A percentile compares a stretch with the other conserved stretches of the same genome.
Conservation (phyloP, 371 early-diverging fungal species). For the Parasitella parasitica region DNA sequence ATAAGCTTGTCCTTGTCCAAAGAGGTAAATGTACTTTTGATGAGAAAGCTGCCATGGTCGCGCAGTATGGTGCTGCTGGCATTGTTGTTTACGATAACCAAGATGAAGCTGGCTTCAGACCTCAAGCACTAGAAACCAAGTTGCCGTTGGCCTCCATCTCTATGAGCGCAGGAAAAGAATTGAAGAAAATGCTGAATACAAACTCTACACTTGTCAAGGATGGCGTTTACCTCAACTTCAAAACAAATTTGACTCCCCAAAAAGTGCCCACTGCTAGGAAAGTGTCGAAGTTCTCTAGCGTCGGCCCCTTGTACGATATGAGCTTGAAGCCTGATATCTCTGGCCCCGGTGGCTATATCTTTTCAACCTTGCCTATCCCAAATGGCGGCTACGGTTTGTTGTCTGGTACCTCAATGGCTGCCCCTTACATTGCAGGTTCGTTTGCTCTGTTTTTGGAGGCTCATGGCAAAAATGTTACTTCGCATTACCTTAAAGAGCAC, state of each 20-base stretch:
- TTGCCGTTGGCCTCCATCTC: constrained; percentile 13
- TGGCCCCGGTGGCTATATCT: constrained; percentile 67
- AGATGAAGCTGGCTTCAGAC: constrained; percentile 1
- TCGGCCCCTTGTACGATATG: constrained; percentile 32
- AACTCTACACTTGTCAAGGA: neutral
- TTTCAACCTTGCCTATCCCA: constrained; percentile 55
- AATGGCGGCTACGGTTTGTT: constrained; percentile 50
- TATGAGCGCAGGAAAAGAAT: neutral
- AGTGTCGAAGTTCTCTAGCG: constrained; percentile 45
- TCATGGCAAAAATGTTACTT: constrained; percentile 18
- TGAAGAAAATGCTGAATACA: constrained; percentile 5
- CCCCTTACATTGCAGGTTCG: constrained; percentile 71
- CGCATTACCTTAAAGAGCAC: constrained; percentile 25
- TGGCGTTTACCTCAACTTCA: constrained; percentile 3
- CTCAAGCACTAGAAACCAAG: neutral
- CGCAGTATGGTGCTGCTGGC: constrained; percentile 49
- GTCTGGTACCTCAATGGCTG: constrained; percentile 66
- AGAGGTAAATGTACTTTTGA: constrained; percentile 63
- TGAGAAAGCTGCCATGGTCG: constrained; percentile 48
- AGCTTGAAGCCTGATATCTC: constrained; percentile 53
- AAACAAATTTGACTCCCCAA: constrained; percentile 58
- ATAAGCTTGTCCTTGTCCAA: constrained; percentile 52
- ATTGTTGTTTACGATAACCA: constrained; percentile 51
- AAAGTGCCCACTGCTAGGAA: constrained; percentile 38
- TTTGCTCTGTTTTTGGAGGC: constrained; percentile 60